phyloP scores from a whole-genome alignment of 306 rosid species.

The Cicer pinnatifidum region DNA sequence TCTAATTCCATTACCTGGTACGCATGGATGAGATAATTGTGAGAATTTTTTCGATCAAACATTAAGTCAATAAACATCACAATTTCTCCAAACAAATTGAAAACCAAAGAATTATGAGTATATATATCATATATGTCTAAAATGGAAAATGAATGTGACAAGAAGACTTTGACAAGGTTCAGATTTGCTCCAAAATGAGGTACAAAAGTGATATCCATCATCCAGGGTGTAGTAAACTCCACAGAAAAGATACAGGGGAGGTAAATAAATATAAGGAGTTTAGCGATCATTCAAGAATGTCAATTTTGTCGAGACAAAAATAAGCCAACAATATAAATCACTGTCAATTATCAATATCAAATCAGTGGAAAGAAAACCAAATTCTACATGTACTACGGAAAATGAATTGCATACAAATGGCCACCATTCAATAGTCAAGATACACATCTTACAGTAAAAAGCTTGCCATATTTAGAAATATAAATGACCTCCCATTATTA shows the following conservation, averaged over 20 bases:
- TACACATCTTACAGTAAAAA: not conserved
- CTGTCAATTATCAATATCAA: not conserved
- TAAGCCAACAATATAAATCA: constrained; percentile 22
- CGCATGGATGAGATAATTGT: constrained; percentile 24
- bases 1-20: constrained; percentile 85
- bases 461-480: constrained; percentile 18
- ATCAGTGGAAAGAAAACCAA: constrained; percentile 20
- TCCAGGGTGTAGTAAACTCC: not conserved
- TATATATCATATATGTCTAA: constrained; percentile 7
- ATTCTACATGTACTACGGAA: not conserved
- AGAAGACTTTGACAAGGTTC: constrained; percentile 22
- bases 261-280: constrained; percentile 23
- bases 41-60: not conserved
- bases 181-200: constrained; percentile 16
- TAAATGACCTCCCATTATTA: not conserved
- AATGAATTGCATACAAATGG: not conserved
- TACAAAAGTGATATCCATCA: constrained; percentile 5
- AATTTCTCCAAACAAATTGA: constrained; percentile 30
- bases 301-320: constrained; percentile 19
- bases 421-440: constrained; percentile 33
- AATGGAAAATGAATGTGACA: not conserved
- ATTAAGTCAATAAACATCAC: not conserved
- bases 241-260: constrained; percentile 2
- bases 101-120: not conserved
- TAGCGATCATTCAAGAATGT: constrained; percentile 16